Evolutionary conservation across 768 basidiomycete genomes (phyloP), one percentile per base, ranked within the genome.

Genomic region (Asterophora lycoperdoides): DNA sequence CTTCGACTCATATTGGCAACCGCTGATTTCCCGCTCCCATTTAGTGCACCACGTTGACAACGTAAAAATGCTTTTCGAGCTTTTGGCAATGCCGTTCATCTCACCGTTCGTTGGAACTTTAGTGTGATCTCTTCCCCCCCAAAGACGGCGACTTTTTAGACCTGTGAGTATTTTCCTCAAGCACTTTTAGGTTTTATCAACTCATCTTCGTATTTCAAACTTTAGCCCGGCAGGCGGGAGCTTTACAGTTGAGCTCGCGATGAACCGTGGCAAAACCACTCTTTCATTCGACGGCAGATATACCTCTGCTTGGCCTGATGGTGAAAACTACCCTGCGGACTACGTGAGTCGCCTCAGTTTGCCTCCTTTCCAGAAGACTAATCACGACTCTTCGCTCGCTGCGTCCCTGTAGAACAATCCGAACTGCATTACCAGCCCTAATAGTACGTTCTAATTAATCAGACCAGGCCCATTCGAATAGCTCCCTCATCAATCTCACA

Each of bases 241-340:
- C 30, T 78, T 79, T 57, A 69, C 67, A 1, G 70, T 78, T 15
- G 77, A 79, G 57, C 66, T 79, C 23, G 72, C 74, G 4, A 64
- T 68, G 7, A 79, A 80, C 59, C 72, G 73, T 8, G 79, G 69
- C 26, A 63, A 70, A 52, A 80, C 78, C 17, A 55, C 68, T 5
- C 62, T 76, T 11, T 72, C 75, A 0, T 76, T 71, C 57, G 53
- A 62, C 44, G 74, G 76, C 8, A 36, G 60, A 23, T 64, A 66
- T 46, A 52, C 65, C 0, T 62, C 67, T 15, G 70, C 67, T 8
- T 79, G 76, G 76, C 71, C 73, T 8, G 76, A 78, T 59, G 77
- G 77, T 30, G 39, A 56, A 6, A 54, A 37, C 4, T 70, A 79
- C 51, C 70, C 74, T 1, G 72, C 75, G 14, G 63, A 74, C 48